These are phyloP conservation scores for Iris macrosiphon DNA, from an alignment of 106 monocot genomes.

Conservation along the genomic window DNA sequence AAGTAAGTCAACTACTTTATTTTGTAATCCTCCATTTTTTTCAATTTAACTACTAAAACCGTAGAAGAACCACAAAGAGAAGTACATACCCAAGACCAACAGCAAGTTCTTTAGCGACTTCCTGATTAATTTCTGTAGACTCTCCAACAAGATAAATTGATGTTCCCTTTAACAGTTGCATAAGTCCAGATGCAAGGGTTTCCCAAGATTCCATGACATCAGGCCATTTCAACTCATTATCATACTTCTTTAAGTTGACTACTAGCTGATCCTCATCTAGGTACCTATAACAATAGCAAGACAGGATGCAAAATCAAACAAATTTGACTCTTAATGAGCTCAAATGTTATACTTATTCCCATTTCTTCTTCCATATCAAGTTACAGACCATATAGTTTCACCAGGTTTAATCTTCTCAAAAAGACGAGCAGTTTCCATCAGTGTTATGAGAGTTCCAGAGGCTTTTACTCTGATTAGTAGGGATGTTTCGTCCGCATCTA, in stretches of 20 bases:
- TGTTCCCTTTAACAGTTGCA: constrained; percentile 76
- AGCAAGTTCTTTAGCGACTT: constrained; percentile 69
- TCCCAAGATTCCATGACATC: constrained; percentile 86
- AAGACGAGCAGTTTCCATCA: constrained; percentile 43
- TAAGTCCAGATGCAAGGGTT: constrained; percentile 54
- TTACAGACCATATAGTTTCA: constrained; percentile 87
- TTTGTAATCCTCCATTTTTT: no score
- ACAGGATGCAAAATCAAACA: no score
- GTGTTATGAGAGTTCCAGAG: constrained; percentile 40
- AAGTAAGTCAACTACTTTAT: no score
- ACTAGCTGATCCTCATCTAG: constrained; percentile 90
- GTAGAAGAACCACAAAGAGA: constrained; percentile 1
- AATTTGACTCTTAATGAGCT: background rate
- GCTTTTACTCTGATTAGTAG: constrained; percentile 56
- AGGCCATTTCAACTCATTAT: constrained; percentile 76
- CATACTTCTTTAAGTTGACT: constrained; percentile 68
- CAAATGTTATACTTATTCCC: background rate
- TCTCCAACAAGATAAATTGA: constrained; percentile 78
- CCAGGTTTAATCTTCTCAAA: constrained; percentile 77
- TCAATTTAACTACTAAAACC: no score
- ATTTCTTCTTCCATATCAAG: background rate
- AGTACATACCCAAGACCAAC: constrained; percentile 60
- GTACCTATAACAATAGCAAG: constrained; percentile 43
- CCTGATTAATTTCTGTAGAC: constrained; percentile 78
- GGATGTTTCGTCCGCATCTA: constrained; percentile 64